Evolutionary conservation across 108 stramenopile genomes (phyloP).

Genomic region (Seminavis robusta): DNA sequence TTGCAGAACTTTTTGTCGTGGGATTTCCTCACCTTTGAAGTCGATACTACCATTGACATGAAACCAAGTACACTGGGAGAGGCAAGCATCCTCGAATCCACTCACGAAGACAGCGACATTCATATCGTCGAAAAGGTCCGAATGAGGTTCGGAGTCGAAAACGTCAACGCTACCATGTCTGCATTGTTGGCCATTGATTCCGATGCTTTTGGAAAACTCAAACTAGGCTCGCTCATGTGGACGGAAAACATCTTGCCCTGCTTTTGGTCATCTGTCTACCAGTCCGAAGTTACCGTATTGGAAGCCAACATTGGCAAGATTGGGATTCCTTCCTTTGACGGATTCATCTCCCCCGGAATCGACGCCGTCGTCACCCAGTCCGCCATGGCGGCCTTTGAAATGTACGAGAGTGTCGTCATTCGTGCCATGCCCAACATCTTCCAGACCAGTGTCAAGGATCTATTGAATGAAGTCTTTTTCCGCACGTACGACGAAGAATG

Average conservation of each 20-base stretch:
- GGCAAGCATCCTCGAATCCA: constrained; percentile 8
- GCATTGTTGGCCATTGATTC: constrained; percentile 52
- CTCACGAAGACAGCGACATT: constrained; percentile 8
- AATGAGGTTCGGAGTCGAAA: background rate
- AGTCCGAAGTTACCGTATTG: constrained; percentile 39
- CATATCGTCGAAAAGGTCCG: background rate
- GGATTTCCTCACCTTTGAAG: constrained; percentile 43
- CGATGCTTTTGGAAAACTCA: constrained; percentile 17
- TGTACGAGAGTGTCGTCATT: constrained; percentile 47
- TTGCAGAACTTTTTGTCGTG: constrained; percentile 56
- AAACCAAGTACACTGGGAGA: constrained; percentile 29
- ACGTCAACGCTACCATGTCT: background rate
- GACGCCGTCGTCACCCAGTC: constrained; percentile 33
- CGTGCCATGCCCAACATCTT: constrained; percentile 53
- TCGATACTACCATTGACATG: constrained; percentile 42
- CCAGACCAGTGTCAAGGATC: constrained; percentile 35
- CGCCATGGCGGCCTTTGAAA: constrained; percentile 28
- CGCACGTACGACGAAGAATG: no score
- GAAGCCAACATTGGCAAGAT: constrained; percentile 31
- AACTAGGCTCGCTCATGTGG: constrained; percentile 43
- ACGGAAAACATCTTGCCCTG: constrained; percentile 48
- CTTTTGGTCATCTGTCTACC: constrained; percentile 46
- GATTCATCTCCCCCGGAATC: constrained; percentile 49
- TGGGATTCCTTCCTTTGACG: constrained; percentile 23
- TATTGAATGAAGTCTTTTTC: no score